Conservation (phyloP, 2,329 filamentous ascomycete species). For the Didymella segeticola region DNA sequence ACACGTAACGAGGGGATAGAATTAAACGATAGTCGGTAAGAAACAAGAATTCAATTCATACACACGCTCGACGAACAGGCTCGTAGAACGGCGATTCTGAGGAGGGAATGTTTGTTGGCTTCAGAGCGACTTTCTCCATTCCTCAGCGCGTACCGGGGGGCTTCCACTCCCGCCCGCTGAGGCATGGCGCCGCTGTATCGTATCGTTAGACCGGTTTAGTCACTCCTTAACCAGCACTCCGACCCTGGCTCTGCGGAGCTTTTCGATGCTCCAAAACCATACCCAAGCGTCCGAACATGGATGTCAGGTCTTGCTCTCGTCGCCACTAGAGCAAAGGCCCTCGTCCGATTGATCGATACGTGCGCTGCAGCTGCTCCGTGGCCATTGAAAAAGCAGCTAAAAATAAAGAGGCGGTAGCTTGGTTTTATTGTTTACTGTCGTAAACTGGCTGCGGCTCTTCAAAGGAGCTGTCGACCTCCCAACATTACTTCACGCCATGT, state of each 20-base stretch:
- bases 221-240: not conserved
- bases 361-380: constrained; percentile 22
- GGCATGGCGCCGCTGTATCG: constrained; percentile 21
- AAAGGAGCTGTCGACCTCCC: not conserved
- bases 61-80: constrained; percentile 16
- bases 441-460: constrained; percentile 10
- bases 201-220: constrained; percentile 25
- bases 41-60: constrained; percentile 29
- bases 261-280: constrained; percentile 17
- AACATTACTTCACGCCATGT: constrained; percentile 9
- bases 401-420: constrained; percentile 21
- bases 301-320: constrained; percentile 22
- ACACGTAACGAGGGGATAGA: constrained; percentile 27
- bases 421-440: constrained; percentile 18
- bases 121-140: constrained; percentile 31
- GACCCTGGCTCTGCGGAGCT: constrained; percentile 4
- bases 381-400: constrained; percentile 26
- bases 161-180: constrained; percentile 15
- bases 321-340: constrained; percentile 26
- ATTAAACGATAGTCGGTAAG: constrained; percentile 37
- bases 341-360: constrained; percentile 27
- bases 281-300: constrained; percentile 22
- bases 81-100: constrained; percentile 15
- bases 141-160: constrained; percentile 25
- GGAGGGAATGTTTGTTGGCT: constrained; percentile 22